phyloP scores from a whole-genome alignment of 441 rosid genomes.

The Gossypium laxum region DNA sequence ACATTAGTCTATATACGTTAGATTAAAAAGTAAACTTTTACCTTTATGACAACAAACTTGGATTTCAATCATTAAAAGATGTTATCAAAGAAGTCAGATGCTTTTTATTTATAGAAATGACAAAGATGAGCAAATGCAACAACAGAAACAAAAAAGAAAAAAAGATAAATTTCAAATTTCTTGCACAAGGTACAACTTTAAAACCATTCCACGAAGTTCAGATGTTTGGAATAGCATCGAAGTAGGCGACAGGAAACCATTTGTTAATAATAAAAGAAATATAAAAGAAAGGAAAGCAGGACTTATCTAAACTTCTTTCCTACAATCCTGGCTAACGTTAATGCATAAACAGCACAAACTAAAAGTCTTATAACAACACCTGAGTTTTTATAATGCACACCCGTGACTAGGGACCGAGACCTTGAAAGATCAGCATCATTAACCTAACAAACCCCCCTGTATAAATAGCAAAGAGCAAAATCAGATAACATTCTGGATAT shows the following conservation, averaged over 20 bases:
- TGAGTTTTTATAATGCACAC: background rate
- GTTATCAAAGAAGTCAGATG: too few species aligned
- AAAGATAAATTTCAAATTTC: background rate
- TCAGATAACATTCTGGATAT: background rate
- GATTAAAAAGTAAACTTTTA: too few species aligned
- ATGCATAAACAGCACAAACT: conserved; percentile 1
- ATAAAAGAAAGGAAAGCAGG: conserved; percentile 18
- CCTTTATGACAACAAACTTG: too few species aligned
- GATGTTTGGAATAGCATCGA: background rate
- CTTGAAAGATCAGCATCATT: conserved; percentile 1
- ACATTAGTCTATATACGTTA: too few species aligned
- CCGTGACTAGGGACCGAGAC: background rate
- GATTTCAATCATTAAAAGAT: too few species aligned
- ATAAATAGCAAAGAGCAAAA: background rate
- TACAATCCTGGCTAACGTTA: conserved; percentile 20
- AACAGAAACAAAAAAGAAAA: background rate
- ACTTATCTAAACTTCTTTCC: conserved; percentile 22
- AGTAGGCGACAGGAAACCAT: conserved; percentile 14
- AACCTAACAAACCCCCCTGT: background rate
- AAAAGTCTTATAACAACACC: conserved; percentile 21
- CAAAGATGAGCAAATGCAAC: background rate
- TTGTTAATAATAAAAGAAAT: conserved; percentile 11
- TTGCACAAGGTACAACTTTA: conserved; percentile 20
- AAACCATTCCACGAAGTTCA: conserved; percentile 15
- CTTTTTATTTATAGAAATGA: conserved; percentile 12